Evolutionary conservation across 2,329 filamentous ascomycete species (phyloP), one percentile per base, ranked within the genome.

Genomic region (Fusarium nurragi): DNA sequence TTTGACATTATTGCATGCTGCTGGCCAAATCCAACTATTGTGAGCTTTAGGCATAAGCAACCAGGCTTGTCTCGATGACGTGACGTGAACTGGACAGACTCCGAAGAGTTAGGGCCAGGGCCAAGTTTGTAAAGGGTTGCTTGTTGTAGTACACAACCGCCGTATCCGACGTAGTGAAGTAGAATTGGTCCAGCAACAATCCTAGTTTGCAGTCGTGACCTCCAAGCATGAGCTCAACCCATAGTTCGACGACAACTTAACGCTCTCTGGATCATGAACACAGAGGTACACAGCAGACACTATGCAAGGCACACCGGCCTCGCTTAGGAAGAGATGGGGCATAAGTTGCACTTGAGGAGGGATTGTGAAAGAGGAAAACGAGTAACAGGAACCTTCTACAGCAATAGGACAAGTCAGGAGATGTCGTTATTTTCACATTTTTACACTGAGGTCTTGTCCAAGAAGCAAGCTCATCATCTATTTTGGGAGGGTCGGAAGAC

Each of bases 401-500:
- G 16, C 14, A 6, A 14, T 6, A 22, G 18, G 16, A 25, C 8
- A 39, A 19, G 22, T 22, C 22, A 6, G 11, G 11, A 13, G 10
- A 13, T 12, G 12, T 30, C 16, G 10, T 16, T 30, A 19, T 18
- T 38, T 45, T 54, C 60, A 59, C 55, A 28, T 43, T 30, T 30
- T 47, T 62, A 65, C 49, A 39, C 22, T 51, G 26, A 56, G 54
- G 28, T 47, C 56, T 60, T 67, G 49, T 67, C 68, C 60, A 71
- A 69, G 68, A 62, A 70, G 64, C 64, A 72, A 69, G 70, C 54
- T 71, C 60, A 64, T 70, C 67, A 54, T 72, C 61, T 72, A 72
- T 72, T 85, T 83, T 74, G 69, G 49, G 73, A 50, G 78, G 78
- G 63, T 63, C 61, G 47, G 38, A 46, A 41, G 60, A 60, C 62